Base-by-base conservation (phyloP, 768 basidiomycete genomes). In the Tricholoma matsutake region DNA sequence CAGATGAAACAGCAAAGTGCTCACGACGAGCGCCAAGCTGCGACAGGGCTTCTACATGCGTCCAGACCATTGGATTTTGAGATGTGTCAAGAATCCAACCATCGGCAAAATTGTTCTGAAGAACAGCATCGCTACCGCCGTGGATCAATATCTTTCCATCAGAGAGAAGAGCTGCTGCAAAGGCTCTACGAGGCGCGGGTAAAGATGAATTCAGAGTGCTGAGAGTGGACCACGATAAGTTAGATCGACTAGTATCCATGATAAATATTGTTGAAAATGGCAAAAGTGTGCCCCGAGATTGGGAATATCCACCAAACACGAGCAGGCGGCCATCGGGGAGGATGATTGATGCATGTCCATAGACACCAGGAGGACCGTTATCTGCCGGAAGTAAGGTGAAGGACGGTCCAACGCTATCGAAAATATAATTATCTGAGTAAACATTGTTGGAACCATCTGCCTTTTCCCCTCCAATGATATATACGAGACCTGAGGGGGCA, bases 391-490 rank as follows among this genome's bases (percentile, higher is more conserved):
- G 73, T 10, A 71, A 69, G 1, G 78, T 75, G 72, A 94, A 95
- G 6, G 78, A 72, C 22, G 78, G 76, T 3, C 65, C 63, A 10
- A 65, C 73, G 16, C 85, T 80, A 65, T 82, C 69, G 73, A 91
- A 93, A 20, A 81, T 69, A 65, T 85, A 92, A 58, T 88, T 82
- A 51, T 89, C 85, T 5, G 81, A 76, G 67, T 89, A 86, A 0
- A 78, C 83, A 54, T 73, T 76, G 1, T 79, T 79, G 8, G 93
- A 95, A 11, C 85, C 91, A 71, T 96, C 94, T n/a, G 85, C 85
- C 66, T 81, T 86, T 73, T 89, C 82, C 7, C 94, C 94, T 3
- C 94, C 94, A 51, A 89, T 80, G 35, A 96, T 79, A 74, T 82
- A 92, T 10, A 92, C 78, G 49, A 76, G 74, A 6, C 86, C 87